Evolutionary conservation across 2,329 filamentous ascomycete genomes (phyloP).

Genomic region (Colletotrichum endophyticum): DNA sequence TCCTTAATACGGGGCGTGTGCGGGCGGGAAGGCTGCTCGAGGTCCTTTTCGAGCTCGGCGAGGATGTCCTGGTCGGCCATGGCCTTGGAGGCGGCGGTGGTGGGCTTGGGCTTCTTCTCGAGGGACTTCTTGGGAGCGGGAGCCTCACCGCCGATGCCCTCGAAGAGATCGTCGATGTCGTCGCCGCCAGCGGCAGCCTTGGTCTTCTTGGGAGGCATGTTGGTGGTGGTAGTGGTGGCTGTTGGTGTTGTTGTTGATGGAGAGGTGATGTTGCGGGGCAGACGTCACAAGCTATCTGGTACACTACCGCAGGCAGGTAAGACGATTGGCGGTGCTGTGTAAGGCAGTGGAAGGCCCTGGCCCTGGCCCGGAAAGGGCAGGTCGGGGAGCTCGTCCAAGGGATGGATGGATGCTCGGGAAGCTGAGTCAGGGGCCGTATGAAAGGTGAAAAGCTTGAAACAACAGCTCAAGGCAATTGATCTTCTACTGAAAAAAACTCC

Average conservation of each 20-base stretch:
- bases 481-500: not conserved
- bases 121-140: constrained; percentile 52
- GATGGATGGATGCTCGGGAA: not conserved
- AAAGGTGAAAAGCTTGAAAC: not conserved
- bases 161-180: constrained; percentile 70
- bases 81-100: constrained; percentile 54
- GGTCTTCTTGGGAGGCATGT: constrained; percentile 66
- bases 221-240: not conserved
- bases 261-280: constrained; percentile 7
- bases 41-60: constrained; percentile 77
- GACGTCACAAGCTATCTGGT: constrained; percentile 9
- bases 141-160: constrained; percentile 62
- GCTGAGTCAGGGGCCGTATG: constrained; percentile 12
- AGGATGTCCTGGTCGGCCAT: constrained; percentile 75
- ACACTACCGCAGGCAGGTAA: not conserved
- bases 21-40: constrained; percentile 72
- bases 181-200: constrained; percentile 63
- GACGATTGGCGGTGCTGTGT: not conserved
- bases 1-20: constrained; percentile 79
- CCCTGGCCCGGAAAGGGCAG: not conserved
- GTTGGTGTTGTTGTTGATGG: not conserved
- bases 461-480: not conserved
- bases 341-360: not conserved
- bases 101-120: constrained; percentile 47
- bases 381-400: not conserved